Evolutionary conservation across 192 early-diverging fungal genomes (phyloP).

Genomic region (Backusella circina): DNA sequence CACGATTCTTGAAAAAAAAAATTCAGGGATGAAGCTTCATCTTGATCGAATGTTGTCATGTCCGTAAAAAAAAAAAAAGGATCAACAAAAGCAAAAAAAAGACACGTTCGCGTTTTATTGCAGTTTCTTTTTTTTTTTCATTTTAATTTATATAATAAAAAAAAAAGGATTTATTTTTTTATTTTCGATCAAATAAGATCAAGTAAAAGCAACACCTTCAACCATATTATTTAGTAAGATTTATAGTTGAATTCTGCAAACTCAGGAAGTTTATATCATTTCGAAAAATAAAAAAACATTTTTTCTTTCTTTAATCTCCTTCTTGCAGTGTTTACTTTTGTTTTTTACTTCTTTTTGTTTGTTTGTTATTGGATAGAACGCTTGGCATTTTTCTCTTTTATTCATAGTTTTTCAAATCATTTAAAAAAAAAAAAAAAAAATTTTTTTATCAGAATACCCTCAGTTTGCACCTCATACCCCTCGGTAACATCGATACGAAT

Average conservation of each 20-base stretch:
- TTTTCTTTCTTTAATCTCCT: not conserved
- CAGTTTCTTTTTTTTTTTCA: not conserved
- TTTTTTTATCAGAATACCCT: slow-evolving; percentile 5
- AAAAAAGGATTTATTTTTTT: not conserved
- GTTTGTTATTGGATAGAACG: not conserved
- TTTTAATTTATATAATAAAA: not conserved
- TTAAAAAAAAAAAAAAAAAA: not conserved
- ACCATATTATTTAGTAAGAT: not conserved
- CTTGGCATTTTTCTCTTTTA: not conserved
- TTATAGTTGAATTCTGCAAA: not conserved
- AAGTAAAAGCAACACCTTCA: not conserved
- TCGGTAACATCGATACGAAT: not conserved
- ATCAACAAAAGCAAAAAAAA: too few species aligned
- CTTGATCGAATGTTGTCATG: too few species aligned
- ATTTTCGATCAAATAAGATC: slow-evolving; percentile 3
- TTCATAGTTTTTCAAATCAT: too few species aligned
- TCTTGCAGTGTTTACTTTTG: not conserved
- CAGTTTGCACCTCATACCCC: not conserved
- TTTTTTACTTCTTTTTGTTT: not conserved
- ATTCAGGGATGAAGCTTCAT: too few species aligned
- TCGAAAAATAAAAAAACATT: not conserved
- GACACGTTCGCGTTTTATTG: not conserved
- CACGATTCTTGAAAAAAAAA: too few species aligned
- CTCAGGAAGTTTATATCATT: slow-evolving; percentile 5
- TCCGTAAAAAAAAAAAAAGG: too few species aligned